These are phyloP conservation scores for Kandelia obovata DNA, from an alignment of 345 rosid species.

Conservation along the genomic window DNA sequence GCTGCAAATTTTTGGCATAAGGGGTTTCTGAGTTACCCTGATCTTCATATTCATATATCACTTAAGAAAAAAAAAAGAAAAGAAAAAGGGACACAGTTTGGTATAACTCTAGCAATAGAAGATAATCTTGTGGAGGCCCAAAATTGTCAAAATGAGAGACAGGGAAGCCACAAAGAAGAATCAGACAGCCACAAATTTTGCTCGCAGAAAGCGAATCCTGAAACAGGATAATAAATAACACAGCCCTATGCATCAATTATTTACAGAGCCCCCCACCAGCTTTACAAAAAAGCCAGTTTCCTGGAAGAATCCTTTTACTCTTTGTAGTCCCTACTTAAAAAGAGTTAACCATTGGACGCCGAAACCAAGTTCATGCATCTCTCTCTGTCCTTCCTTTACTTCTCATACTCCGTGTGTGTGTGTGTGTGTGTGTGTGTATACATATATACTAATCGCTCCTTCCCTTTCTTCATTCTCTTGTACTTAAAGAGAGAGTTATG, in stretches of 20 bases:
- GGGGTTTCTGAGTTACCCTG: no score
- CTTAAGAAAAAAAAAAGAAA: no score
- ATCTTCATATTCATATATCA: no score
- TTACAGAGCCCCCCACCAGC: conserved; percentile 33
- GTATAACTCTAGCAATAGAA: no score
- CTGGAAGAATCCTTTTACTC: conserved; percentile 29
- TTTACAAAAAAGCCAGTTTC: conserved; percentile 50
- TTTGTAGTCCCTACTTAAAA: not conserved
- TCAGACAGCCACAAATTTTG: conserved; percentile 11
- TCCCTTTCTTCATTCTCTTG: not conserved
- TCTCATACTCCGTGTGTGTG: not conserved
- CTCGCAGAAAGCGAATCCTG: conserved; percentile 13
- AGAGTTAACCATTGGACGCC: conserved; percentile 10
- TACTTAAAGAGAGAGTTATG: not conserved
- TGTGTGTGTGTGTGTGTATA: no score
- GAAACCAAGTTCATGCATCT: conserved; percentile 31
- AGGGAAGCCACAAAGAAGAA: conserved; percentile 17
- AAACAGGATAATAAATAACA: conserved; percentile 6
- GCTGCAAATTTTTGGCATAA: no score
- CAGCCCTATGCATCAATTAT: conserved; percentile 1
- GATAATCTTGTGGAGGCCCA: conserved; percentile 9
- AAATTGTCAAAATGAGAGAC: conserved; percentile 22
- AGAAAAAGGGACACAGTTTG: no score
- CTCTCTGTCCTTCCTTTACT: conserved; percentile 7
- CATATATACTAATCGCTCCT: not conserved